Evolutionary conservation across 164 flowering plant species (phyloP).

Genomic region (Vitis amurensis): DNA sequence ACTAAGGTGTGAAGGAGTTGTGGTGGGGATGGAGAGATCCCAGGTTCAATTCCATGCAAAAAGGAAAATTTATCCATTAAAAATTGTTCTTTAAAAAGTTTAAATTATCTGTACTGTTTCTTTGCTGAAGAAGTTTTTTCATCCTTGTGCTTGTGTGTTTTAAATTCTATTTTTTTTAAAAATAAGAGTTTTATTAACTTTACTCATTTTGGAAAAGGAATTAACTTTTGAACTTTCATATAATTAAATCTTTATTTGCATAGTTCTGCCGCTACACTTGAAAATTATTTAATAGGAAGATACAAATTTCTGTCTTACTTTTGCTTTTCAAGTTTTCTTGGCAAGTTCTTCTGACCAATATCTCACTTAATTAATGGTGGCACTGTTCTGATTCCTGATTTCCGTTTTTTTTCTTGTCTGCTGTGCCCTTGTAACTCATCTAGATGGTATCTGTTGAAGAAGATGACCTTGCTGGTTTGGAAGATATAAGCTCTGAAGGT

Average conservation of each 20-base stretch:
- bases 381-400: not conserved
- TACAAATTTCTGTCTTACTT: too few relatives aligned
- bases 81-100: not conserved
- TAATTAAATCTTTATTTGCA: too few relatives aligned
- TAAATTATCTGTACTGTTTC: too few relatives aligned
- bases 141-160: too few relatives aligned
- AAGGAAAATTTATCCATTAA: not conserved
- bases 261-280: too few relatives aligned
- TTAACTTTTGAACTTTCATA: not conserved
- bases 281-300: too few relatives aligned
- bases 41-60: too few relatives aligned
- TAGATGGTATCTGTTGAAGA: slow-evolving; percentile 98
- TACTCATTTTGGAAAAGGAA: not conserved
- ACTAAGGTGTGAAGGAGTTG: too few relatives aligned
- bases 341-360: not conserved
- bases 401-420: not conserved
- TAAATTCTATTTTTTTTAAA: too few relatives aligned
- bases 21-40: too few relatives aligned
- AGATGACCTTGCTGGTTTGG: slow-evolving; percentile 94
- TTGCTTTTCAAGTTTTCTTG: not conserved
- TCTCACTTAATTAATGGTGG: not conserved
- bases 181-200: not conserved
- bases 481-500: slow-evolving; percentile 89
- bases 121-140: too few relatives aligned
- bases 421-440: slow-evolving; percentile 4